A percentile compares a stretch with the other conserved stretches of the same genome.
These are phyloP conservation scores for Metarhizium humberi DNA, from an alignment of 2,329 filamentous ascomycete species.

Conservation along the genomic window DNA sequence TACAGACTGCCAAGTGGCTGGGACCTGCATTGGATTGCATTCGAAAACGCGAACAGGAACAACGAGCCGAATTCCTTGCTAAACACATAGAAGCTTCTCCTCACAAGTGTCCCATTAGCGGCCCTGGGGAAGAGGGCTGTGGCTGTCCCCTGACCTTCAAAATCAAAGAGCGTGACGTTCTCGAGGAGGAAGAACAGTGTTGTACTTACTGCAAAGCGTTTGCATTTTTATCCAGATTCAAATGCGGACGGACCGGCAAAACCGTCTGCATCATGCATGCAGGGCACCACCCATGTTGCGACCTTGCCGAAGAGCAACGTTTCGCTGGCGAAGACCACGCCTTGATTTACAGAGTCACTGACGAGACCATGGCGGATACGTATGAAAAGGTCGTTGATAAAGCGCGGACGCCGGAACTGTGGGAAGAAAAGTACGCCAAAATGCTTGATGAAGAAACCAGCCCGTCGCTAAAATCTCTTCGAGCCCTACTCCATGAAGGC, in stretches of 20 bases:
- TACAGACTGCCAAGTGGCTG: slow-evolving; percentile 92
- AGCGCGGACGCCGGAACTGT: slow-evolving; percentile 73
- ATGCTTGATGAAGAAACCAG: slow-evolving; percentile 74
- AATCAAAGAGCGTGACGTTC: slow-evolving; percentile 63
- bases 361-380: slow-evolving; percentile 56
- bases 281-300: slow-evolving; percentile 73
- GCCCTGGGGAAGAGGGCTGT: slow-evolving; percentile 41
- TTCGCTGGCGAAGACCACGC: slow-evolving; percentile 61
- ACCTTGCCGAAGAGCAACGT: slow-evolving; percentile 55
- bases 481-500: slow-evolving; percentile 79
- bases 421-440: slow-evolving; percentile 84
- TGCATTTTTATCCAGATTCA: slow-evolving; percentile 82
- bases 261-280: slow-evolving; percentile 76
- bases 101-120: slow-evolving; percentile 40
- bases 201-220: slow-evolving; percentile 90
- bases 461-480: slow-evolving; percentile 78
- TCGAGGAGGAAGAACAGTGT: slow-evolving; percentile 91
- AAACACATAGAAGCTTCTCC: slow-evolving; percentile 49
- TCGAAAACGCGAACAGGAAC: slow-evolving; percentile 59
- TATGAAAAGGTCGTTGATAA: slow-evolving; percentile 78
- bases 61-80: slow-evolving; percentile 58
- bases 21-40: slow-evolving; percentile 78
- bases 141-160: slow-evolving; percentile 53
- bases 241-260: slow-evolving; percentile 73
- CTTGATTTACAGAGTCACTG: slow-evolving; percentile 67